Base-by-base conservation (phyloP, 768 basidiomycete species). In the Amanita pseudoporphyria region DNA sequence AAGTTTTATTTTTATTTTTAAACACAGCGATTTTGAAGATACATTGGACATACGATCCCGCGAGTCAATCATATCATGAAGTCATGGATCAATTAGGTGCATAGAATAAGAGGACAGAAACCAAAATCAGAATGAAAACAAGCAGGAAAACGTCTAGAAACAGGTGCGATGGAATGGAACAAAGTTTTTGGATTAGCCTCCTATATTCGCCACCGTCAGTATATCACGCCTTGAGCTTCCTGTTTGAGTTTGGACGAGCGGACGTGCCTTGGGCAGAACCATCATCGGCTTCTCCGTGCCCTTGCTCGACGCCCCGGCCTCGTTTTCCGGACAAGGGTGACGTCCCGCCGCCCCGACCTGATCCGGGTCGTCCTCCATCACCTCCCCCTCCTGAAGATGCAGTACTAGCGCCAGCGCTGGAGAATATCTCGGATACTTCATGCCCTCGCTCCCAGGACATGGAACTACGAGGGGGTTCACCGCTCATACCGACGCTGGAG, bases 361-460 rank as follows among this genome's bases (percentile, higher is more conserved):
- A 35, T 35, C 30, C 44, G 3, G 44, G 21, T 13, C 18, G n/a
- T 21, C 32, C 43, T 18, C 30, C 32, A 28, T 4, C 19, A 6
- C 45, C 45, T 6, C 45, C 45, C 3, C 19, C 35, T 22, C 45
- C 45, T n/a, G 45, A n/a, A 24, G 22, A n/a, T 5, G 24, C 6
- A 16, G n/a, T 24, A 13, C 24, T 10, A 16, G n/a, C 41, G 24
- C 24, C 26, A 28, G 41, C 7, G 28, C 22, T n/a, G n/a, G 22
- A 26, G n/a, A 45, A 45, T 5, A 45, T 45, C 16, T 45, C 44
- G 13, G 41, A n/a, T 16, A 45, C 44, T 9, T 45, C 44, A 28
- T 48, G 36, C 6, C 61, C 60, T n/a, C 61, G 64, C 48, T 64
- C 64, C 65, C 63, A 66, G 10, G 64, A 64, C 56, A 64, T 58